These are phyloP conservation scores for Cardamine chenopodiifolia DNA, from an alignment of 345 rosid genomes.

Conservation along the genomic window DNA sequence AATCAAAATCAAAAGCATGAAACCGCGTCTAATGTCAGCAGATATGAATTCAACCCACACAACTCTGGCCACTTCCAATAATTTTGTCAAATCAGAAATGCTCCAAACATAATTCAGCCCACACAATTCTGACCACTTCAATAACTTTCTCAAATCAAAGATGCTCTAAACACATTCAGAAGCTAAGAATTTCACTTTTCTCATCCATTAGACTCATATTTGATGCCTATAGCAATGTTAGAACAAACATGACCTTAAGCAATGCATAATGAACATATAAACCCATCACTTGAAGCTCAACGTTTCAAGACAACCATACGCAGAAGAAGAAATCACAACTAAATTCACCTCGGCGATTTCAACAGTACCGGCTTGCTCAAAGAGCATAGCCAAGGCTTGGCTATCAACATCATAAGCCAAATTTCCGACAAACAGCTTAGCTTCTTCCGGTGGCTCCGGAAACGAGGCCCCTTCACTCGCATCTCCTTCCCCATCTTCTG, in stretches of 20 bases:
- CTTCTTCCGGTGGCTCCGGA: slow-evolving; percentile 74
- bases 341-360: slow-evolving; percentile 84
- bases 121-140: slow-evolving; percentile 2
- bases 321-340: background rate
- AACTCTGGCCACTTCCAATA: background rate
- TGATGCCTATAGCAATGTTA: slow-evolving; percentile 1
- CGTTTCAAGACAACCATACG: background rate
- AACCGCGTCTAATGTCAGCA: background rate
- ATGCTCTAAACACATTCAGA: background rate
- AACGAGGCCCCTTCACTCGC: slow-evolving; percentile 29
- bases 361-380: slow-evolving; percentile 87
- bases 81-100: background rate
- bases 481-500: slow-evolving; percentile 34
- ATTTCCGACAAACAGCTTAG: slow-evolving; percentile 86
- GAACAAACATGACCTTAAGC: slow-evolving; percentile 7
- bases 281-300: background rate
- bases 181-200: slow-evolving; percentile 1
- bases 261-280: slow-evolving; percentile 2
- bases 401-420: slow-evolving; percentile 83
- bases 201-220: background rate
- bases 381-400: slow-evolving; percentile 75
- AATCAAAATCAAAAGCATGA: background rate
- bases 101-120: background rate
- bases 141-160: background rate
- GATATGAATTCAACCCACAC: no score